A percentile compares a stretch with the other conserved stretches of the same genome.
phyloP scores from a whole-genome alignment of 2,329 filamentous ascomycete species.

The Colletotrichum sp. region DNA sequence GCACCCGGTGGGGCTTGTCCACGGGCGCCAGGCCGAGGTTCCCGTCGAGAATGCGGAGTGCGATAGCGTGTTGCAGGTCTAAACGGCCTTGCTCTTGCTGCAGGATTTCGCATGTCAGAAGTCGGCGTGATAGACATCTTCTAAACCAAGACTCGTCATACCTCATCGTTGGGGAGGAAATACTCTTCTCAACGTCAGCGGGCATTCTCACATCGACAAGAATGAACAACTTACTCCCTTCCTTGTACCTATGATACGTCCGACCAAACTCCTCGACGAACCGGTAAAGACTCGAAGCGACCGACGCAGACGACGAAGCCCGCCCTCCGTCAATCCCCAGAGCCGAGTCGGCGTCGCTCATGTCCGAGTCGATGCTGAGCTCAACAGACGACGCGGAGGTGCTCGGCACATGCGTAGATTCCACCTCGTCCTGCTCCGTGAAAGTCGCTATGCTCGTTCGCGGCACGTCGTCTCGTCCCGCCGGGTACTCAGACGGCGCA shows the following conservation, averaged over 20 bases:
- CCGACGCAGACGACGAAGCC: slow-evolving; percentile 6
- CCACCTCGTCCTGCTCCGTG: neutral
- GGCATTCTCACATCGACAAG: too few relatives aligned
- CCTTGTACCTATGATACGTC: slow-evolving; percentile 11
- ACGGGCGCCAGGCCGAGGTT: slow-evolving; percentile 2
- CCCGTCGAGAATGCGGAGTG: slow-evolving; percentile 11
- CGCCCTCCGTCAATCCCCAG: neutral
- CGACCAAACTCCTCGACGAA: slow-evolving; percentile 16
- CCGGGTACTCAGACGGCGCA: neutral
- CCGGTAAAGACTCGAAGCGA: slow-evolving; percentile 1
- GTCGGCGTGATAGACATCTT: neutral
- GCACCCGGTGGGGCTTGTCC: slow-evolving; percentile 5
- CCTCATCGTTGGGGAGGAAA: slow-evolving; percentile 14
- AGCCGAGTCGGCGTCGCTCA: slow-evolving; percentile 9
- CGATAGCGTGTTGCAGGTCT: slow-evolving; percentile 43
- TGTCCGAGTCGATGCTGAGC: slow-evolving; percentile 5
- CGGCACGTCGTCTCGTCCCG: neutral
- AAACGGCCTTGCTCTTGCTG: slow-evolving; percentile 44
- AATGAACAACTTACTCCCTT: neutral
- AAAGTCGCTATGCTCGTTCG: neutral
- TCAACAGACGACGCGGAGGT: neutral
- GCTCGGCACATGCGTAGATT: slow-evolving; percentile 20
- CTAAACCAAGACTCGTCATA: neutral
- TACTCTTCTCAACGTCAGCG: slow-evolving; percentile 2
- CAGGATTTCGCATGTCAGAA: neutral